Evolutionary conservation across 805 yeast species (phyloP).

Genomic region (Lachancea quebecensis): DNA sequence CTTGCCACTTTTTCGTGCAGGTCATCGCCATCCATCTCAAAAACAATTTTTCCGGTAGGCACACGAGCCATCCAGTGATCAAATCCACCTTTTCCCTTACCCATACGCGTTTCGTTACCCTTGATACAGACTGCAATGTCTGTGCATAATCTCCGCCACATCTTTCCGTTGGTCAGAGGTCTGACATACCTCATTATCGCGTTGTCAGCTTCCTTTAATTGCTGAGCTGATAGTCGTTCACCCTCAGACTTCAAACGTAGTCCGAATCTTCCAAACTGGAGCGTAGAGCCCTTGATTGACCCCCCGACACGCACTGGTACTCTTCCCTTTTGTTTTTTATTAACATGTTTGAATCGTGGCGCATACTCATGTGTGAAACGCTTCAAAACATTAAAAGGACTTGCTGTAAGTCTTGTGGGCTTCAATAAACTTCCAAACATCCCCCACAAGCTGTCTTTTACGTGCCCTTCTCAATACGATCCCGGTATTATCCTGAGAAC

Average conservation of each 20-base stretch:
- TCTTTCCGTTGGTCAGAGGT: conserved; percentile 53
- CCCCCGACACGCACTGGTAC: conserved; percentile 95
- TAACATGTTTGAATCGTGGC: conserved; percentile 58
- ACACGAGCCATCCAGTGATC: conserved; percentile 97
- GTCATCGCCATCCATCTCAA: conserved; percentile 69
- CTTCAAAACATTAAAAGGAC: conserved; percentile 3
- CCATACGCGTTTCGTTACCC: conserved; percentile 99
- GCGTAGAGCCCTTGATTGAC: conserved; percentile 76
- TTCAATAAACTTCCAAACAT: conserved; percentile 5
- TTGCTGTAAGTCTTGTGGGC: neutral
- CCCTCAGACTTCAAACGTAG: conserved; percentile 87
- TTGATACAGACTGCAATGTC: conserved; percentile 88
- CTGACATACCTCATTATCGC: conserved; percentile 79
- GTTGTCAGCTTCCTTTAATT: conserved; percentile 84
- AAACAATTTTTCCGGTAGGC: conserved; percentile 88
- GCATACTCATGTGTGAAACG: conserved; percentile 64
- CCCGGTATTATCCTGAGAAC: neutral
- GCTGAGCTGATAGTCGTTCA: conserved; percentile 74
- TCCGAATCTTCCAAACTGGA: conserved; percentile 79
- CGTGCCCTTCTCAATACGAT: neutral
- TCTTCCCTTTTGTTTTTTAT: conserved; percentile 87
- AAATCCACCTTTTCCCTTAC: conserved; percentile 97
- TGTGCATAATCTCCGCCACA: conserved; percentile 76
- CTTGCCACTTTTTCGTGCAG: conserved; percentile 86
- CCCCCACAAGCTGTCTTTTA: neutral